Conservation (phyloP, 345 rosid genomes). For the Brassica juncea region DNA sequence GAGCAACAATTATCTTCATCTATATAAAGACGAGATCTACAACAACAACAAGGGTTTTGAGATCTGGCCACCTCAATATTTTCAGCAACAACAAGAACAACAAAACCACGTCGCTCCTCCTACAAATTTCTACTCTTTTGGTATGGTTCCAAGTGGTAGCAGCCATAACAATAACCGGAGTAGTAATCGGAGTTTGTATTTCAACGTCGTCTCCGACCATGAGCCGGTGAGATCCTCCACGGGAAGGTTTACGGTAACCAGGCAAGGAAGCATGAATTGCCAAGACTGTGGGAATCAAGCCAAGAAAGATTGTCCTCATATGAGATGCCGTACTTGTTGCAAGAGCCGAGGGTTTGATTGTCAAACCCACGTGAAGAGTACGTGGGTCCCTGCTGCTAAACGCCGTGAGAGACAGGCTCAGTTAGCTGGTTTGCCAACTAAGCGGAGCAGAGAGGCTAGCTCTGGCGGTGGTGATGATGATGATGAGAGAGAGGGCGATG, state of each 20-base stretch:
- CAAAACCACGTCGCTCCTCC: constrained; percentile 41
- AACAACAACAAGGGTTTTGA: constrained; percentile 66
- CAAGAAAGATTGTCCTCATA: constrained; percentile 78
- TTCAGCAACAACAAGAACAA: constrained; percentile 45
- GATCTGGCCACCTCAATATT: constrained; percentile 75
- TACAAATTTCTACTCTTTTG: constrained; percentile 55
- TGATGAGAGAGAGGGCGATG: constrained; percentile 42
- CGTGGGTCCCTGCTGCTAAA: constrained; percentile 96
- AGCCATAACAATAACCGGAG: constrained; percentile 32
- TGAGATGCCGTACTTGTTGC: constrained; percentile 97
- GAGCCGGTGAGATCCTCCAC: constrained; percentile 54
- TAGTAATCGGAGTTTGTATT: constrained; percentile 39
- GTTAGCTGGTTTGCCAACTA: constrained; percentile 48
- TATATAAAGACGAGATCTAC: constrained; percentile 71
- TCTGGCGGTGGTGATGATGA: constrained; percentile 41
- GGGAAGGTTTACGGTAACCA: constrained; percentile 58
- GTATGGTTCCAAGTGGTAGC: constrained; percentile 56
- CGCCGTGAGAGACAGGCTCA: constrained; percentile 91
- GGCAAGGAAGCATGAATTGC: constrained; percentile 79
- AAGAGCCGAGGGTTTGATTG: constrained; percentile 98
- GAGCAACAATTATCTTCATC: constrained; percentile 62
- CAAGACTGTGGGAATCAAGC: constrained; percentile 99
- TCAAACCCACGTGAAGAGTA: constrained; percentile 89
- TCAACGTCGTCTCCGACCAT: constrained; percentile 45
- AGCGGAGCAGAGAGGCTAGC: constrained; percentile 41